These are phyloP conservation scores for Lophiotrema nucula DNA, from an alignment of 495 filamentous ascomycete genomes.

Conservation along the genomic window DNA sequence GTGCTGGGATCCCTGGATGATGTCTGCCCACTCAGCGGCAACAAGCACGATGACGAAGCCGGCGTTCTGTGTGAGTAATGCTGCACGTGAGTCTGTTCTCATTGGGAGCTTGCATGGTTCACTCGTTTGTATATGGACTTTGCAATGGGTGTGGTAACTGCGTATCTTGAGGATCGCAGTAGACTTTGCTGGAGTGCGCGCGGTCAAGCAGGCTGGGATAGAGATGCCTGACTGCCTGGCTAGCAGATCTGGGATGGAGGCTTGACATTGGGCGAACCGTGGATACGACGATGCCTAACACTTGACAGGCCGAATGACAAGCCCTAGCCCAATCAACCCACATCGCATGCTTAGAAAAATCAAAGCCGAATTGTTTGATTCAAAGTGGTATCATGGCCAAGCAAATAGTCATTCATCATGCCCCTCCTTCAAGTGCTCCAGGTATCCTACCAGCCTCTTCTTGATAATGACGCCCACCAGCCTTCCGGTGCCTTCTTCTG, in stretches of 20 bases:
- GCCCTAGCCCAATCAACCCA: background rate
- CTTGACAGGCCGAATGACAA: background rate
- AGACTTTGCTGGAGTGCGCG: no score
- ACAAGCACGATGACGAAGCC: background rate
- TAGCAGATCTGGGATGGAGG: background rate
- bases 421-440: conserved; percentile 33
- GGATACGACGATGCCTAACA: background rate
- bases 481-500: conserved; percentile 46
- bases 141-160: no score
- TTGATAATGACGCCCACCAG: conserved; percentile 44
- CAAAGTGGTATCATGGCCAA: no score
- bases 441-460: conserved; percentile 42
- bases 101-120: no score
- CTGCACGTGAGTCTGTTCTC: background rate
- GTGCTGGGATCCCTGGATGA: background rate
- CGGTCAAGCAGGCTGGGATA: no score
- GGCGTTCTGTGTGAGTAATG: background rate
- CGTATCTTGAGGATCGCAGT: no score
- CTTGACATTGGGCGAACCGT: background rate
- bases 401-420: conserved; percentile 11
- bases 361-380: no score
- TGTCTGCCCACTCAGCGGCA: background rate
- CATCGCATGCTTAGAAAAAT: no score
- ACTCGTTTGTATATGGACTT: no score
- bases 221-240: no score